Conservation (phyloP, 352 stramenopile genomes). For the Phytophthora syringae region DNA sequence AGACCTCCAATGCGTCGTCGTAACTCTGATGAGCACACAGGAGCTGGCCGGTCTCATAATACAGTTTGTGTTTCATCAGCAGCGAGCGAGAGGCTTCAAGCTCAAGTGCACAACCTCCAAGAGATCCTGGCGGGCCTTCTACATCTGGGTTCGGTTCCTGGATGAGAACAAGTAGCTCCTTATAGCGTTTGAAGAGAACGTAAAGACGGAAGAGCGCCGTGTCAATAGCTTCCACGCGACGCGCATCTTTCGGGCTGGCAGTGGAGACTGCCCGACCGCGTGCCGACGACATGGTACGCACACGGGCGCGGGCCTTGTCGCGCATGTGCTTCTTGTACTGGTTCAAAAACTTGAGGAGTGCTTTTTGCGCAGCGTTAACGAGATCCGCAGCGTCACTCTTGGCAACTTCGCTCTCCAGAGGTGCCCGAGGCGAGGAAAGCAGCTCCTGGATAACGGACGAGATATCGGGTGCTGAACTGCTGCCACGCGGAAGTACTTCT, state of each 20-base stretch:
- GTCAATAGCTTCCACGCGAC: slow-evolving; percentile 83
- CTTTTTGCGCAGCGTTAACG: slow-evolving; percentile 64
- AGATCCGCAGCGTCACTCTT: slow-evolving; percentile 62
- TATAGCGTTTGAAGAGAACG: slow-evolving; percentile 79
- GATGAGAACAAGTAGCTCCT: slow-evolving; percentile 80
- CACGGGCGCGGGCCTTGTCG: slow-evolving; percentile 62
- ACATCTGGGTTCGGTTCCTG: slow-evolving; percentile 71
- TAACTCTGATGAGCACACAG: slow-evolving; percentile 73
- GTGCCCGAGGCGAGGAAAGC: slow-evolving; percentile 50
- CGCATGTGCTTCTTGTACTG: slow-evolving; percentile 86
- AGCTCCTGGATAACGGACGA: slow-evolving; percentile 80
- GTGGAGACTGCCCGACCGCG: slow-evolving; percentile 47
- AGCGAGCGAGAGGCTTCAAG: slow-evolving; percentile 71
- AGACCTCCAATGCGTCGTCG: slow-evolving; percentile 83
- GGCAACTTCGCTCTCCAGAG: slow-evolving; percentile 69
- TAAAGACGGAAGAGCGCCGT: slow-evolving; percentile 86
- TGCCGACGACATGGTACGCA: slow-evolving; percentile 39
- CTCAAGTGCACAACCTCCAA: slow-evolving; percentile 64
- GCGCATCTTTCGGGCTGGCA: slow-evolving; percentile 66
- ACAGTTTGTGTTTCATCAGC: slow-evolving; percentile 77
- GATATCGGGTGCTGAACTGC: slow-evolving; percentile 78
- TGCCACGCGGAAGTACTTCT: slow-evolving; percentile 80
- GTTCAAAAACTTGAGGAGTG: slow-evolving; percentile 81
- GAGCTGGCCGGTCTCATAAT: slow-evolving; percentile 81
- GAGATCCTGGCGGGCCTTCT: slow-evolving; percentile 37